These are phyloP conservation scores for Volvox reticuliferus DNA, from an alignment of 139 green algal genomes.

Conservation along the genomic window DNA sequence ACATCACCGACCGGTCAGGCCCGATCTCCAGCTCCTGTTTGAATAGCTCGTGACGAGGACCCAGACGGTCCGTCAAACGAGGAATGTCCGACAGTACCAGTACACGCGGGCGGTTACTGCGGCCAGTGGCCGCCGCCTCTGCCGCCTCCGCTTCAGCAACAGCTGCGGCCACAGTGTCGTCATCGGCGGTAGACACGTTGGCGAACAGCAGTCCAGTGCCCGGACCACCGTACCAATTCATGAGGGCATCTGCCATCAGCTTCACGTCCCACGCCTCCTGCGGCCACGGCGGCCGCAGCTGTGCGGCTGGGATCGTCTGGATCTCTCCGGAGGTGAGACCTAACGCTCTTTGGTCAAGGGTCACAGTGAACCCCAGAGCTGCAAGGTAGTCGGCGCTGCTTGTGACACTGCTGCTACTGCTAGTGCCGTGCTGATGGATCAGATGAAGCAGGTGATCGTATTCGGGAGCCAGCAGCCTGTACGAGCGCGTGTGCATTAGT, in stretches of 20 bases:
- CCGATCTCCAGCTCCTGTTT: background rate
- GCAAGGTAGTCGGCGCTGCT: background rate
- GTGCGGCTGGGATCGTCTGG: background rate
- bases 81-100: constrained; percentile 21
- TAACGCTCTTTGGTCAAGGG: background rate
- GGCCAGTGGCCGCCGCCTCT: background rate
- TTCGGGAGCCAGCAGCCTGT: constrained; percentile 34
- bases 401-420: background rate
- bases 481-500: background rate
- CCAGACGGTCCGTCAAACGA: background rate
- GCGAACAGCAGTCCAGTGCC: background rate
- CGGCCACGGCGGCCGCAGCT: background rate
- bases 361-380: background rate
- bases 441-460: constrained; percentile 35
- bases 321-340: background rate
- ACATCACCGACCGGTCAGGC: background rate
- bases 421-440: background rate
- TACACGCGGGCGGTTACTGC: background rate
- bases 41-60: background rate
- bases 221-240: background rate
- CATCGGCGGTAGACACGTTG: background rate
- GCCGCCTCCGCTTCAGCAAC: background rate
- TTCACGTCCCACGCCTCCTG: constrained; percentile 12
- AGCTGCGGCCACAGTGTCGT: background rate
- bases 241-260: background rate